Percentiles rank a stretch among this genome's conserved stretches.
Evolutionary conservation across 257 asterid genomes (phyloP).

Genomic region (Nicotiana benthamiana): DNA sequence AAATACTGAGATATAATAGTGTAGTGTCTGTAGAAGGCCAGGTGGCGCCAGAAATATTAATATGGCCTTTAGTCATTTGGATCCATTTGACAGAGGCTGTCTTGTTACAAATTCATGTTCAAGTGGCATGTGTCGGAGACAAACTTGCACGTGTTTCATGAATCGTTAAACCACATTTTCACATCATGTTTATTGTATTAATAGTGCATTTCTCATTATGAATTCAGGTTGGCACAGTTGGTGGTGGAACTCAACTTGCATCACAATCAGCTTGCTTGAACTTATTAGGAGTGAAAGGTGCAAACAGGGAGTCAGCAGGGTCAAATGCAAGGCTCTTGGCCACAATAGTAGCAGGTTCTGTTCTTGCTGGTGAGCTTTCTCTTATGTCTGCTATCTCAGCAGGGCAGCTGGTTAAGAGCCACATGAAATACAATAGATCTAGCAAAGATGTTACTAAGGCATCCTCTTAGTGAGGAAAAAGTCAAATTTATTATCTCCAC

Average conservation of each 20-base stretch:
- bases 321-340: conserved; percentile 43
- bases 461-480: background rate
- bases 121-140: background rate
- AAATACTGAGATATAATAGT: background rate
- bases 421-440: conserved; percentile 46
- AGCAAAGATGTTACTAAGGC: conserved; percentile 27
- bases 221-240: conserved; percentile 46
- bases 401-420: conserved; percentile 47
- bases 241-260: conserved; percentile 52
- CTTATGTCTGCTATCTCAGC: conserved; percentile 48
- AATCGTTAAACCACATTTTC: background rate
- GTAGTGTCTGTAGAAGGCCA: background rate
- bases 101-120: background rate
- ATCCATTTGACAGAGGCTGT: background rate
- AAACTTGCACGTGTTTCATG: background rate
- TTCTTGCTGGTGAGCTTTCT: conserved; percentile 46
- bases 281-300: conserved; percentile 47
- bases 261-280: conserved; percentile 48
- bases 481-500: background rate
- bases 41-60: background rate
- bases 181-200: background rate
- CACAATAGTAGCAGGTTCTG: conserved; percentile 42
- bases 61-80: background rate
- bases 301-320: conserved; percentile 35
- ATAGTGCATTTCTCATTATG: background rate